Percentiles rank a stretch among this genome's conserved stretches.
Evolutionary conservation across 495 filamentous ascomycete species (phyloP).

Genomic region (Podospora sp.): DNA sequence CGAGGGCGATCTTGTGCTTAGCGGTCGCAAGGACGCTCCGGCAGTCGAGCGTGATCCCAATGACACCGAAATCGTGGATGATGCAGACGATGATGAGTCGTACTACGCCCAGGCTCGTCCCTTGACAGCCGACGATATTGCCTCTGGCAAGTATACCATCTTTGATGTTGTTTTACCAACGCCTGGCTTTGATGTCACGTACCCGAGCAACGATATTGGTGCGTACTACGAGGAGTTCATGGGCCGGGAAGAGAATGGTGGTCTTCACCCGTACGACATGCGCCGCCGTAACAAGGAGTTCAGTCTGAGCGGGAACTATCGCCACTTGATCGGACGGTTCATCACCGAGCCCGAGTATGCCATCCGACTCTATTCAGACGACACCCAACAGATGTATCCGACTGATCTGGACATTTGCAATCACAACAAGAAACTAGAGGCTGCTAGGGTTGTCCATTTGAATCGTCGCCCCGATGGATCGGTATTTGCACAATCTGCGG

Average conservation of each 20-base stretch:
- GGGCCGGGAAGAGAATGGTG: constrained; percentile 72
- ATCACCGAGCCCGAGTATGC: constrained; percentile 59
- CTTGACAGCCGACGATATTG: constrained; percentile 75
- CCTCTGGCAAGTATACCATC: constrained; percentile 75
- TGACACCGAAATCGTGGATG: constrained; percentile 58
- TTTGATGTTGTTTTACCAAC: constrained; percentile 94
- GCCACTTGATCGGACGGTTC: constrained; percentile 77
- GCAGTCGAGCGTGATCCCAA: not conserved
- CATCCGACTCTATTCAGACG: constrained; percentile 66
- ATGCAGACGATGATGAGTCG: constrained; percentile 31
- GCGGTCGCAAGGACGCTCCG: constrained; percentile 35
- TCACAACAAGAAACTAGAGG: constrained; percentile 28
- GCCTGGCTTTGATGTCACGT: constrained; percentile 86
- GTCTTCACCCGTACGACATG: constrained; percentile 84
- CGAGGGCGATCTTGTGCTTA: constrained; percentile 82
- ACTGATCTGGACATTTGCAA: constrained; percentile 64
- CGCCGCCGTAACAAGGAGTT: constrained; percentile 79
- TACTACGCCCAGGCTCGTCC: constrained; percentile 72
- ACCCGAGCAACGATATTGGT: constrained; percentile 80
- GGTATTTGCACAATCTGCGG: constrained; percentile 4
- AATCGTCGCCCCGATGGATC: not conserved
- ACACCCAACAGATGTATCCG: constrained; percentile 79
- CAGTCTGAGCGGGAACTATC: constrained; percentile 85
- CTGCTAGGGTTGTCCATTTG: constrained; percentile 5
- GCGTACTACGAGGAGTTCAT: constrained; percentile 84